Base-by-base conservation (phyloP, 345 rosid species). In the Sapria himalayana region DNA sequence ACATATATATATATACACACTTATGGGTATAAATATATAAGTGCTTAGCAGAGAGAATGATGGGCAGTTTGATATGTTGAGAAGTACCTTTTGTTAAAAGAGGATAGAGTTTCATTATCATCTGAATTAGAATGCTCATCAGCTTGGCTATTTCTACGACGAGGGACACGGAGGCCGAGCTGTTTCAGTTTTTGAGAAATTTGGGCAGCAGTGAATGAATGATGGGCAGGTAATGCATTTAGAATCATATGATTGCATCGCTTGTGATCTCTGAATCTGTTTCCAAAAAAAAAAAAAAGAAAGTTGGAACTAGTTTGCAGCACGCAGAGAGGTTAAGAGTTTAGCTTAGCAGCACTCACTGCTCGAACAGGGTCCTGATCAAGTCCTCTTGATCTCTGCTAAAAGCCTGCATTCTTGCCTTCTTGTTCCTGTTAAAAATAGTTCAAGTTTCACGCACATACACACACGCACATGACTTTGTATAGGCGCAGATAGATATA, bases 221-320 rank as follows among this genome's bases (percentile, higher is more conserved):
- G 63, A 45, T 66, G 81, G 35, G 78, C 67, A 36, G 64, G 73
- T 64, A 89, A 42, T 27, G 76, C 77, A 29, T 65, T 74, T 32
- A 91, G 78, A 62, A 89, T 89, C 67, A 82, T 61, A 48, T 63
- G 58, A 53, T 70, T 56, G 62, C 98, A 89, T 34, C 77, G 74
- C 48, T 48, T 72, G 42, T 89, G 65, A 50, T 63, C 78, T 66
- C 74, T 76, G 60, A 72, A 89, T 58, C 98, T 89, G 65, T 45
- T n/a, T n/a, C 34, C 41, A 41, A 12, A 46, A 20, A 9, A 39
- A 43, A 52, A 1, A 22, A 17, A 39, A 21, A 15, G 36, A 18
- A 29, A 25, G 20, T 43, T 45, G 52, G 45, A 16, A 24, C 11
- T 22, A 37, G 43, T 49, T 23, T 12, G 47, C 8, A 37, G 18